Evolutionary conservation across 75 land plant species (phyloP), one percentile per base, ranked within the genome.

Genomic region (Picea glauca): DNA sequence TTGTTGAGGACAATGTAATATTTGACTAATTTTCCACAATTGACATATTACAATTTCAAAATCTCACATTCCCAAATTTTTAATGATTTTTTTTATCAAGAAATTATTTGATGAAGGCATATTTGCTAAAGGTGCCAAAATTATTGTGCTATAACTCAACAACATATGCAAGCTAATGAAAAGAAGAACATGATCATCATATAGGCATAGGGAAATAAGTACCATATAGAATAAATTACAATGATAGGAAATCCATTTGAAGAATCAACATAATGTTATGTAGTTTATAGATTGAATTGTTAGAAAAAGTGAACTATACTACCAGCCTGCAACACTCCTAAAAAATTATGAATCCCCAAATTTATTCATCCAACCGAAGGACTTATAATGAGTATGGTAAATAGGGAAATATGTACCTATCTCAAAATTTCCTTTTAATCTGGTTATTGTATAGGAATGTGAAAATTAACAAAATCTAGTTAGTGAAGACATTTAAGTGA

Each of bases 331-430:
- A 54, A 88, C 84, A 82, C 90, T 90, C 30, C 98, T 95, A 13
- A 83, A 90, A 82, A 95, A 95, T 23, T 80, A 70, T 17, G 98
- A 95, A 83, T 95, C 98, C n/a, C 93, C 95, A 83, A 84, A 74
- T 64, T 82, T 84, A 74, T 23, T 76, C 88, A 95, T 91, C 95
- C 93, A 95, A 3, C 81, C 46, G 66, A 84, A 95, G 33, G 88
- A 79, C 58, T 95, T 95, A 81, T 84, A 88, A 68, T 88, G 83
- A 78, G 93, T 86, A 62, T 95, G 98, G 79, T 95, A 95, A 77
- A 93, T 92, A 68, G 95, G 93, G 85, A 85, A 93, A 78, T 85
- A 95, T 93, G 88, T 59, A 64, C 3, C 0, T 35, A 64, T 23
- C 26, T 26, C 63, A 61, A 7, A 61, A 17, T 4, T 61, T 1